Percentiles rank a stretch among this genome's conserved stretches.
Evolutionary conservation across 2,329 filamentous ascomycete species (phyloP).

Genomic region (Arachnomyces sp.): DNA sequence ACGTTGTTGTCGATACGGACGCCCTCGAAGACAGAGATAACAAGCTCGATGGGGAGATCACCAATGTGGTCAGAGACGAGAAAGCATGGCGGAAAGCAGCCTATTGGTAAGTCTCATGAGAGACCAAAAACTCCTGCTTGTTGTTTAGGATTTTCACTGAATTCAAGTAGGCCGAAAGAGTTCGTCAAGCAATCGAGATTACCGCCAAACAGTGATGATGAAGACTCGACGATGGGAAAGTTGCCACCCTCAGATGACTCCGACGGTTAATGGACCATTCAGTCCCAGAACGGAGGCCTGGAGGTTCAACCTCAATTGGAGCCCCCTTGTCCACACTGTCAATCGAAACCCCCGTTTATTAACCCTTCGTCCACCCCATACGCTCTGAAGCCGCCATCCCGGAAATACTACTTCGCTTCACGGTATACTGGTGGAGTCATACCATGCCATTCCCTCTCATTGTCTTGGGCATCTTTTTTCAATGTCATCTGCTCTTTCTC

Average conservation of each 20-base stretch:
- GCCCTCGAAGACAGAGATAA: conserved; percentile 61
- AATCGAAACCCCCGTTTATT: not conserved
- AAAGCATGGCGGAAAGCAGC: conserved; percentile 80
- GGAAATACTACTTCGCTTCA: not conserved
- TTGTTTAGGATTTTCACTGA: not conserved
- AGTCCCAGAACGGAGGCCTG: not conserved
- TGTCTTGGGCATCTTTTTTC: conserved; percentile 6
- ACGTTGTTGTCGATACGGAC: conserved; percentile 70
- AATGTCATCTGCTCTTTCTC: not conserved
- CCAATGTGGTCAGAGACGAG: conserved; percentile 88
- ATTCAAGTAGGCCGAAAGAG: conserved; percentile 60
- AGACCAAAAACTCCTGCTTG: not conserved
- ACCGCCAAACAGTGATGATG: conserved; percentile 67
- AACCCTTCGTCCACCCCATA: not conserved
- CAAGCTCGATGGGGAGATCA: conserved; percentile 78
- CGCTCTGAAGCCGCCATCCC: not conserved
- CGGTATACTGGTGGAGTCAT: not conserved
- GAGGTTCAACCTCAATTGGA: not conserved
- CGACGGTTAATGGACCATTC: conserved; percentile 53
- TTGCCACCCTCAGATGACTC: conserved; percentile 78
- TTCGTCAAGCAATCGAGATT: conserved; percentile 60
- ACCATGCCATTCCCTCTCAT: conserved; percentile 6
- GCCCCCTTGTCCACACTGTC: not conserved
- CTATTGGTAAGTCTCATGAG: conserved; percentile 61
- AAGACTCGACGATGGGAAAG: conserved; percentile 73